Evolutionary conservation across 257 asterid genomes (phyloP).

Genomic region (Phtheirospermum japonicum): DNA sequence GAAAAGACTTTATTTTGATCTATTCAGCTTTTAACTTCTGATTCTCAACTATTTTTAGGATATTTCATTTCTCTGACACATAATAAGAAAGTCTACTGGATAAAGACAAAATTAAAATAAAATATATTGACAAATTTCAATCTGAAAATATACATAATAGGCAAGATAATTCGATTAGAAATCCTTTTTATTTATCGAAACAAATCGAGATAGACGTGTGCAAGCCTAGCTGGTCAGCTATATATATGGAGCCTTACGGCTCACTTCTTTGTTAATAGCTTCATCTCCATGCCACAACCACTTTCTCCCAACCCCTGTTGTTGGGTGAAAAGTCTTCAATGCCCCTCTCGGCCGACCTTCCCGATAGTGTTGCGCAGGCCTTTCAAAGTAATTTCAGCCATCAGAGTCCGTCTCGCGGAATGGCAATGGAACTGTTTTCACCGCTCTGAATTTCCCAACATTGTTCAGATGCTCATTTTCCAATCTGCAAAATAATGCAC

Average conservation of each 20-base stretch:
- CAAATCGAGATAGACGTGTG: constrained; percentile 3
- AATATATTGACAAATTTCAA: constrained; percentile 7
- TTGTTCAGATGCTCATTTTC: constrained; percentile 95
- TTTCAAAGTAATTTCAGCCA: constrained; percentile 30
- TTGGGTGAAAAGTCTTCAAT: constrained; percentile 13
- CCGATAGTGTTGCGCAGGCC: constrained; percentile 10
- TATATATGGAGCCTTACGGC: constrained; percentile 15
- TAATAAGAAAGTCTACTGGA: too few species aligned
- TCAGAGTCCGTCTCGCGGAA: constrained; percentile 75
- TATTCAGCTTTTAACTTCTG: too few species aligned
- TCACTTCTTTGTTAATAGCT: not conserved
- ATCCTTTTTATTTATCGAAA: not conserved
- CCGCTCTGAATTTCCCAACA: constrained; percentile 87
- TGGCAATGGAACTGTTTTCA: constrained; percentile 86
- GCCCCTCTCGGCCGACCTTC: constrained; percentile 19
- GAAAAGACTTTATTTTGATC: too few species aligned
- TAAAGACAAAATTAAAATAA: too few species aligned
- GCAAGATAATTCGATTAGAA: not conserved
- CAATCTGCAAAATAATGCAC: constrained; percentile 44
- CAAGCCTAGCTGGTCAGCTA: constrained; percentile 10
- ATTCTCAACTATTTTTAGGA: too few species aligned
- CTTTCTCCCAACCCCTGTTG: not conserved
- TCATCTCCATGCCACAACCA: too few species aligned
- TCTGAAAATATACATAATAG: constrained; percentile 1
- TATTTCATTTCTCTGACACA: too few species aligned